Evolutionary conservation across 164 flowering plant species (phyloP).

Genomic region (Berberis thunbergii): DNA sequence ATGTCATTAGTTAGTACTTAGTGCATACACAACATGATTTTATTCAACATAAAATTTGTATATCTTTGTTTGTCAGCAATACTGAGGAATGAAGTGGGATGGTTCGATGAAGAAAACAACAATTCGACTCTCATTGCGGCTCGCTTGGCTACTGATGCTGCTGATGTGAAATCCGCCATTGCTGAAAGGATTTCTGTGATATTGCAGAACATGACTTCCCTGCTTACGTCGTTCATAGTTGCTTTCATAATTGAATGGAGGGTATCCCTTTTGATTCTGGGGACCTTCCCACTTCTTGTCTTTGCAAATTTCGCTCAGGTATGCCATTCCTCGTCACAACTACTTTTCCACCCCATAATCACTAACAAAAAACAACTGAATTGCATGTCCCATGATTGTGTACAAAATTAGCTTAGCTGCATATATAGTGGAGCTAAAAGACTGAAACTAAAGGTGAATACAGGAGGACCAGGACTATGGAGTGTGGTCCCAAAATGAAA

Average conservation of each 20-base stretch:
- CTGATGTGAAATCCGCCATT: slow-evolving; percentile 95
- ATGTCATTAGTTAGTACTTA: no score
- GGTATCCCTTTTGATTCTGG: slow-evolving; percentile 92
- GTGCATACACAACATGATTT: no score
- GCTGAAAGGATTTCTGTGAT: slow-evolving; percentile 97
- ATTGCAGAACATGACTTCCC: slow-evolving; percentile 96
- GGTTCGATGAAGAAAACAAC: slow-evolving; percentile 98
- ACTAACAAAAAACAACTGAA: no score
- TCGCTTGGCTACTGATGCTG: slow-evolving; percentile 89
- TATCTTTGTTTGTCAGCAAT: slow-evolving; percentile 45
- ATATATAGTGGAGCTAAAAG: no score
- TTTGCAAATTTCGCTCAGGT: slow-evolving; percentile 99
- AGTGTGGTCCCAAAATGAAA: no score
- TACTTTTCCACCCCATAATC: neutral
- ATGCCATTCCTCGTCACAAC: slow-evolving; percentile 1
- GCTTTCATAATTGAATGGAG: slow-evolving; percentile 98
- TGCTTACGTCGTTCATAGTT: slow-evolving; percentile 92
- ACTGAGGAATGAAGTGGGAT: slow-evolving; percentile 95
- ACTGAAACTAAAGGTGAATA: no score
- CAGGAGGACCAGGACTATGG: no score
- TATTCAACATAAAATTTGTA: neutral
- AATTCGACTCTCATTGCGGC: slow-evolving; percentile 96
- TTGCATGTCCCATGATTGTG: no score
- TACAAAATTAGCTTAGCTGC: no score
- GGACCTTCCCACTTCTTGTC: slow-evolving; percentile 90